These are phyloP conservation scores for Athelia psychrophila DNA, from an alignment of 1,284 basidiomycete species.

Conservation along the genomic window DNA sequence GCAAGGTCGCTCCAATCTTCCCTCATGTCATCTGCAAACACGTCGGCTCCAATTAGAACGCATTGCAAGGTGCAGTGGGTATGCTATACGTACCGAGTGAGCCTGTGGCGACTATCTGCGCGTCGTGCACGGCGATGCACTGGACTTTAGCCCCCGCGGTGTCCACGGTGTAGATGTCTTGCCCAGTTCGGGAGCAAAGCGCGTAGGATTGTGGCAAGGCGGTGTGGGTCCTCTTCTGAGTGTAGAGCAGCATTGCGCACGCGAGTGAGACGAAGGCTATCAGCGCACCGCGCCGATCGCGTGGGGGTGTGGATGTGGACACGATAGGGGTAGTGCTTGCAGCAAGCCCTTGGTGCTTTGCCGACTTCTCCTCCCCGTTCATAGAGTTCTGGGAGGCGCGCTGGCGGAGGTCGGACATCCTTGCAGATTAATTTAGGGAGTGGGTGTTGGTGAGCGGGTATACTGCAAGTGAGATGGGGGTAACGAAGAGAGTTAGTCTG, in stretches of 20 bases:
- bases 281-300: not conserved
- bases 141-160: constrained; percentile 43
- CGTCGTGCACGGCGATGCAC: constrained; percentile 55
- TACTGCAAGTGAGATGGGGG: too few species aligned
- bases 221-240: not conserved
- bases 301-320: too few species aligned
- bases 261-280: constrained; percentile 11
- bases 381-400: too few species aligned
- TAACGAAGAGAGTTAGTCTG: too few species aligned
- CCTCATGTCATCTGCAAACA: constrained; percentile 39
- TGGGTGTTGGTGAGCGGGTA: too few species aligned
- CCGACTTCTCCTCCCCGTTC: too few species aligned
- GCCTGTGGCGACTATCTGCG: constrained; percentile 51
- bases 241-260: constrained; percentile 12
- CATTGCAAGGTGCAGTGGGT: not conserved
- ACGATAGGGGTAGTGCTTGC: too few species aligned
- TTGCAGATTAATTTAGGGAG: too few species aligned
- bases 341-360: too few species aligned
- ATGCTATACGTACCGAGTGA: constrained; percentile 46
- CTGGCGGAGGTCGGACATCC: too few species aligned
- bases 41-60: constrained; percentile 1
- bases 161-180: constrained; percentile 62
- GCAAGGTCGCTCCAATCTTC: constrained; percentile 36
- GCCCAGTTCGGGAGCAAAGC: constrained; percentile 51
- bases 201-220: constrained; percentile 40